Conservation (phyloP, 768 basidiomycete genomes). For the Symmetrospora coprosmae region DNA sequence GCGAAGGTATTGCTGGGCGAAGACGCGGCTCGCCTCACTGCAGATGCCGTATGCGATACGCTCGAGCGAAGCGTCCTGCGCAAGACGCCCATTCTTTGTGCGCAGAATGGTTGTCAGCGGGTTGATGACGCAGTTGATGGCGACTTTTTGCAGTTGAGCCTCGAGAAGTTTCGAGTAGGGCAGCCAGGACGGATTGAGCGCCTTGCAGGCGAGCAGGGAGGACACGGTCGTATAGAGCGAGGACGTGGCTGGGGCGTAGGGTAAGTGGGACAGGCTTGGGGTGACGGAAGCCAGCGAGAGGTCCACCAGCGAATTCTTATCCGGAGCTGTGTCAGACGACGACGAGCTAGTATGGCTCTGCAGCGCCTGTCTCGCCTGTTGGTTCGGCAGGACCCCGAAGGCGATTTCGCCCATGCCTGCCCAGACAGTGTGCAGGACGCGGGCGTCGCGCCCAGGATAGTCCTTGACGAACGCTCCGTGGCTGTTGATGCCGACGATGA, state of each 20-base stretch:
- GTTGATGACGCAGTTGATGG: slow-evolving; percentile 67
- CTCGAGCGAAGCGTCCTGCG: slow-evolving; percentile 41
- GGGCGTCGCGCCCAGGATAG: slow-evolving; percentile 26
- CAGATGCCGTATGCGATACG: slow-evolving; percentile 49
- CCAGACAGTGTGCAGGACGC: slow-evolving; percentile 49
- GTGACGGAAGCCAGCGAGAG: no score
- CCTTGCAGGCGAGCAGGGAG: slow-evolving; percentile 45
- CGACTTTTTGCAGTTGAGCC: slow-evolving; percentile 62
- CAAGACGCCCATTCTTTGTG: slow-evolving; percentile 64
- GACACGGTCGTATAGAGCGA: slow-evolving; percentile 57
- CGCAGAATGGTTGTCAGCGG: slow-evolving; percentile 68
- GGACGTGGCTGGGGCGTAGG: slow-evolving; percentile 18
- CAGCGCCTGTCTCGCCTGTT: slow-evolving; percentile 36
- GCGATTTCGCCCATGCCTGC: slow-evolving; percentile 54
- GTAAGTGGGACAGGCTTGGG: slow-evolving; percentile 27
- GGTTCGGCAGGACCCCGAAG: slow-evolving; percentile 68
- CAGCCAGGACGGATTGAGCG: slow-evolving; percentile 51
- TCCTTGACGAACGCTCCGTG: slow-evolving; percentile 59
- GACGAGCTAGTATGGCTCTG: slow-evolving; percentile 23
- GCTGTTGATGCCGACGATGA: slow-evolving; percentile 67
- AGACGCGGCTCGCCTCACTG: slow-evolving; percentile 54
- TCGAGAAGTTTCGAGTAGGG: slow-evolving; percentile 55
- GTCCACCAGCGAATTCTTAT: no score
- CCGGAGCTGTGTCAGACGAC: slow-evolving; percentile 27
- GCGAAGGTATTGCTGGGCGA: slow-evolving; percentile 42